Percentiles rank a stretch among this genome's conserved stretches.
These are phyloP conservation scores for Delphinella strobiligena DNA, from an alignment of 2,329 filamentous ascomycete genomes.

Conservation along the genomic window DNA sequence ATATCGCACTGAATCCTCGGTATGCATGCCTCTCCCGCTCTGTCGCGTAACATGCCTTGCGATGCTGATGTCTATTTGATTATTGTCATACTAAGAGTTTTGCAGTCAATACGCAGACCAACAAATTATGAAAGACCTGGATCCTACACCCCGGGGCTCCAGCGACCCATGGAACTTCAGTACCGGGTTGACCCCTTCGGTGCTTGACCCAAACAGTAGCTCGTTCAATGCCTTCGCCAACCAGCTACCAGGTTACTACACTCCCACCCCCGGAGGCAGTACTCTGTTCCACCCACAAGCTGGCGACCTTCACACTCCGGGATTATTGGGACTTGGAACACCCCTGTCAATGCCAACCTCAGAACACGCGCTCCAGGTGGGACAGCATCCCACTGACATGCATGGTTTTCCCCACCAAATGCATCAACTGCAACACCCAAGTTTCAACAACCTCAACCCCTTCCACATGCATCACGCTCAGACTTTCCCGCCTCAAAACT, in stretches of 20 bases:
- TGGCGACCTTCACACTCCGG: constrained; percentile 77
- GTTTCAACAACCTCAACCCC: constrained; percentile 54
- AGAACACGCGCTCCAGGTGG: constrained; percentile 50
- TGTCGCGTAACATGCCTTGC: not conserved
- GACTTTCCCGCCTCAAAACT: constrained; percentile 65
- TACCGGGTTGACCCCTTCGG: constrained; percentile 62
- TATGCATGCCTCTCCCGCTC: constrained; percentile 19
- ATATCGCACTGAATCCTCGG: constrained; percentile 31
- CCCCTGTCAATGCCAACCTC: constrained; percentile 72
- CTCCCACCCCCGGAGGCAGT: constrained; percentile 72
- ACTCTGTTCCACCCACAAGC: constrained; percentile 64
- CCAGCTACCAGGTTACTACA: constrained; percentile 74
- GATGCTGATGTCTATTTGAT: constrained; percentile 6
- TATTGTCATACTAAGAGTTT: too few species aligned
- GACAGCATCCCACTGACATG: constrained; percentile 47
- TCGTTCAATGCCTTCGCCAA: constrained; percentile 69
- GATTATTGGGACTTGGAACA: constrained; percentile 58
- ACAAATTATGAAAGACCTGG: constrained; percentile 57
- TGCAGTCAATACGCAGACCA: constrained; percentile 34
- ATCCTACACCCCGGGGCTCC: constrained; percentile 68
- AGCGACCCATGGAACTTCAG: constrained; percentile 62
- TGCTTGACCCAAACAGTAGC: constrained; percentile 76
- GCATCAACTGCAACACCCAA: constrained; percentile 43
- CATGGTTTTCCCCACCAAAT: constrained; percentile 48
- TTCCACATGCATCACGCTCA: constrained; percentile 46